Percentiles rank a stretch among this genome's conserved stretches.
Evolutionary conservation across 2,329 filamentous ascomycete genomes (phyloP).

Genomic region (Cladosporium sp.): DNA sequence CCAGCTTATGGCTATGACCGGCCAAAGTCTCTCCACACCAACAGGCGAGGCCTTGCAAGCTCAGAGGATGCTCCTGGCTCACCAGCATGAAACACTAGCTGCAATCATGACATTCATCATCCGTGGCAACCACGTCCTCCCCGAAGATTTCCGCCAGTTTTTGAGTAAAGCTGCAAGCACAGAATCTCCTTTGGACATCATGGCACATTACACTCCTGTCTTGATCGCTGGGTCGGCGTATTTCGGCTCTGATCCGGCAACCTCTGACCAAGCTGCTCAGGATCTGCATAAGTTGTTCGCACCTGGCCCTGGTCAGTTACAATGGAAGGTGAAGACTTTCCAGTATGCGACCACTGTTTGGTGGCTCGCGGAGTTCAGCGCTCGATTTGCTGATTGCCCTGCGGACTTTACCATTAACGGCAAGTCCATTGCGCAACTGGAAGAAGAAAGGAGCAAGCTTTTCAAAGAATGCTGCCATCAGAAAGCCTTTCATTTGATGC

Average conservation of each 20-base stretch:
- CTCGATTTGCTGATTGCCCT: slow-evolving; percentile 51
- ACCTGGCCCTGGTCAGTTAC: slow-evolving; percentile 57
- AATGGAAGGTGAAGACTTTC: slow-evolving; percentile 68
- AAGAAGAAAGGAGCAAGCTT: slow-evolving; percentile 59
- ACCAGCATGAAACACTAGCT: slow-evolving; percentile 83
- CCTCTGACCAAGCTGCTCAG: slow-evolving; percentile 61
- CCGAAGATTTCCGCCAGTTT: slow-evolving; percentile 68
- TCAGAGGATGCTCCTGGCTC: slow-evolving; percentile 70
- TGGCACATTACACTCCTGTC: slow-evolving; percentile 76
- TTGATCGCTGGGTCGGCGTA: slow-evolving; percentile 69
- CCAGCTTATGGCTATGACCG: slow-evolving; percentile 68
- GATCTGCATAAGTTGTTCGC: slow-evolving; percentile 64
- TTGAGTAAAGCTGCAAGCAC: slow-evolving; percentile 61
- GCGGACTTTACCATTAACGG: slow-evolving; percentile 3
- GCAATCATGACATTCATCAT: slow-evolving; percentile 75
- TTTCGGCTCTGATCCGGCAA: slow-evolving; percentile 71
- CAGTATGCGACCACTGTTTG: slow-evolving; percentile 72
- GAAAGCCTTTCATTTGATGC: slow-evolving; percentile 84
- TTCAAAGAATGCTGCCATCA: slow-evolving; percentile 71
- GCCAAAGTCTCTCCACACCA: slow-evolving; percentile 57
- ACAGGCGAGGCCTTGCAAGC: slow-evolving; percentile 72
- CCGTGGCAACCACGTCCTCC: slow-evolving; percentile 63
- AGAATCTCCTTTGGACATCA: slow-evolving; percentile 68
- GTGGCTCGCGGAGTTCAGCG: slow-evolving; percentile 92
- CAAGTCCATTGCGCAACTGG: slow-evolving; percentile 34